Evolutionary conservation across 352 stramenopile genomes (phyloP).

Genomic region (Phytophthora hybrid): DNA sequence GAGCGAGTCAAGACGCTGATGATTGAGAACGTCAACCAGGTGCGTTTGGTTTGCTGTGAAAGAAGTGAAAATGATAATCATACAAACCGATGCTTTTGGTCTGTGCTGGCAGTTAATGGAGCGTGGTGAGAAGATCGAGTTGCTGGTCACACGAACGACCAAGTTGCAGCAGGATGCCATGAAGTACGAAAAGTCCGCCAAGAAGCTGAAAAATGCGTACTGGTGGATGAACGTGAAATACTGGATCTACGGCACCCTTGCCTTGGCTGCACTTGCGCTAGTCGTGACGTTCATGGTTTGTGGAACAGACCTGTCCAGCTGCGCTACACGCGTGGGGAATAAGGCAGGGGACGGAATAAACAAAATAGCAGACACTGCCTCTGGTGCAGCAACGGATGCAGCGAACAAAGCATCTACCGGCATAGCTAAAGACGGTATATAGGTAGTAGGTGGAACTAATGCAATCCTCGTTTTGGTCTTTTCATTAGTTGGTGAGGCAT

Average conservation of each 20-base stretch:
- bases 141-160: constrained; percentile 86
- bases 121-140: constrained; percentile 98
- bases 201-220: constrained; percentile 92
- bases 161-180: constrained; percentile 97
- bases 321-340: constrained; percentile 51
- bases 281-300: constrained; percentile 78
- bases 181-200: constrained; percentile 95
- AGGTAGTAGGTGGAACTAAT: constrained; percentile 35
- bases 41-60: constrained; percentile 14
- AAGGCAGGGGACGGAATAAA: constrained; percentile 46
- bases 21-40: constrained; percentile 98
- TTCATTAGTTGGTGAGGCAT: constrained; percentile 31
- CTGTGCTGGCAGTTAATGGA: constrained; percentile 89
- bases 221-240: constrained; percentile 92
- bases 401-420: constrained; percentile 35
- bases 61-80: too few relatives aligned
- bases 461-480: constrained; percentile 29
- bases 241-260: constrained; percentile 66
- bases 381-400: constrained; percentile 26
- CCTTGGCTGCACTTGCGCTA: constrained; percentile 65
- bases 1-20: constrained; percentile 98
- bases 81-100: background rate
- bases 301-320: constrained; percentile 73
- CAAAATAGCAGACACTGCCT: constrained; percentile 29
- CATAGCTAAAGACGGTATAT: constrained; percentile 32